Evolutionary conservation across 345 rosid species (phyloP).

Genomic region (Corchorus capsularis): DNA sequence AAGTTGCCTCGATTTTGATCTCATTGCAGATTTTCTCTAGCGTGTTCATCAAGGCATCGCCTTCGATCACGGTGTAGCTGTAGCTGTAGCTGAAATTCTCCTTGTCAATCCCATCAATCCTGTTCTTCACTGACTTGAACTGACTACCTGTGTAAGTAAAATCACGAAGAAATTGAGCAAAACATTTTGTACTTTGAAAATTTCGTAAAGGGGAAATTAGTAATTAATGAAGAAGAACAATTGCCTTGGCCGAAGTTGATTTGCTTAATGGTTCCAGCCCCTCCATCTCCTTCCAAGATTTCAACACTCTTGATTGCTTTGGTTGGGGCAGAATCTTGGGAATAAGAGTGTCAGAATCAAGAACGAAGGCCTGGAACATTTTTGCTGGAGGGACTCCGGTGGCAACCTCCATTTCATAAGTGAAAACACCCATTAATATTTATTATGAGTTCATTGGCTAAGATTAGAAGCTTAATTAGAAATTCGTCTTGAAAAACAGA

Average conservation of each 20-base stretch:
- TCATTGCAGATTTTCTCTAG: constrained; percentile 14
- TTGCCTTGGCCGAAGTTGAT: constrained; percentile 12
- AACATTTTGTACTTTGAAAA: too few relatives aligned
- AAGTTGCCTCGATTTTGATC: constrained; percentile 22
- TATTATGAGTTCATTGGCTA: too few relatives aligned
- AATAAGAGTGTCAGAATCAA: constrained; percentile 31
- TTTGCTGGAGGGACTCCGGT: constrained; percentile 26
- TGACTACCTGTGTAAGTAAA: constrained; percentile 22
- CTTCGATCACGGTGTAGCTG: constrained; percentile 25
- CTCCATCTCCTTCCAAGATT: constrained; percentile 41
- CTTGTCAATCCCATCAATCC: constrained; percentile 21
- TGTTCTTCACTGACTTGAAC: constrained; percentile 31
- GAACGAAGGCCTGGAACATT: constrained; percentile 37
- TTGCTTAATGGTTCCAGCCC: constrained; percentile 43
- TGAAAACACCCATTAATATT: constrained; percentile 27
- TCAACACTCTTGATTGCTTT: constrained; percentile 29
- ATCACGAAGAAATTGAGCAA: too few relatives aligned
- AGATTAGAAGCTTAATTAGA: too few relatives aligned
- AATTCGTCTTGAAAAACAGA: too few relatives aligned
- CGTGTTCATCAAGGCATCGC: constrained; percentile 18
- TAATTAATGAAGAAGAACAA: background rate
- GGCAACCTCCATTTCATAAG: constrained; percentile 28
- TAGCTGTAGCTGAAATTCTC: constrained; percentile 25
- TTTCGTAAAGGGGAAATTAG: too few relatives aligned
- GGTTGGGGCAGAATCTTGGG: constrained; percentile 39